These are phyloP conservation scores for Eucalyptus rudis DNA, from an alignment of 345 rosid genomes.

Conservation along the genomic window DNA sequence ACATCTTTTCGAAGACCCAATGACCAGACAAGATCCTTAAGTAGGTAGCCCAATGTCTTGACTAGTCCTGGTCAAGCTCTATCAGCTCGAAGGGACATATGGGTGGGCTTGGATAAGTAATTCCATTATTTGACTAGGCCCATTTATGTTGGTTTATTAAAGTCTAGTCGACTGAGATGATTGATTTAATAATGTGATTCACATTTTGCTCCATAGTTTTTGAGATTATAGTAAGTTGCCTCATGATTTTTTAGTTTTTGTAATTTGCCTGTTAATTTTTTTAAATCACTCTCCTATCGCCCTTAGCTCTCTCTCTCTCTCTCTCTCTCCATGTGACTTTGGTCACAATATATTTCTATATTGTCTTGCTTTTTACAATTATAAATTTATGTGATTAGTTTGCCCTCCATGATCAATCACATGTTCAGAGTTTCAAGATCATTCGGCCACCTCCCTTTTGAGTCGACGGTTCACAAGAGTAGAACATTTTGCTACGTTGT, in stretches of 20 bases:
- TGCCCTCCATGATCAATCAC: background rate
- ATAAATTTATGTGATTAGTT: too few relatives aligned
- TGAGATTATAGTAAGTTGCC: background rate
- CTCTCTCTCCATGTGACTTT: background rate
- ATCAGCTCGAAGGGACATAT: background rate
- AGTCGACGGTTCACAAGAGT: too few relatives aligned
- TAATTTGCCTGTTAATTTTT: too few relatives aligned
- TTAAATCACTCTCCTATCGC: background rate
- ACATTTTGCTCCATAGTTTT: background rate
- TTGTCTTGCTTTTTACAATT: too few relatives aligned
- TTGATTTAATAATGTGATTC: background rate
- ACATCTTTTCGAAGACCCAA: background rate
- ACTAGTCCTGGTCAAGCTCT: rapidly evolving
- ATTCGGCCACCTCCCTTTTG: too few relatives aligned
- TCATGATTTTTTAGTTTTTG: background rate
- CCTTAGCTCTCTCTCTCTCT: background rate
- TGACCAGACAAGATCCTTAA: background rate
- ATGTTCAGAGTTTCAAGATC: background rate
- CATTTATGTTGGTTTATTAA: background rate
- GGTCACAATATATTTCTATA: background rate
- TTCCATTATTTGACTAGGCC: background rate
- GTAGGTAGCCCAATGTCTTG: rapidly evolving
- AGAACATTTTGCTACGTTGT: too few relatives aligned
- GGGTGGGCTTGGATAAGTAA: background rate
- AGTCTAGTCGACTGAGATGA: background rate